Evolutionary conservation across 352 stramenopile species (phyloP), one percentile per base, ranked within the genome.

Genomic region (Thalassiosira mediterranea): DNA sequence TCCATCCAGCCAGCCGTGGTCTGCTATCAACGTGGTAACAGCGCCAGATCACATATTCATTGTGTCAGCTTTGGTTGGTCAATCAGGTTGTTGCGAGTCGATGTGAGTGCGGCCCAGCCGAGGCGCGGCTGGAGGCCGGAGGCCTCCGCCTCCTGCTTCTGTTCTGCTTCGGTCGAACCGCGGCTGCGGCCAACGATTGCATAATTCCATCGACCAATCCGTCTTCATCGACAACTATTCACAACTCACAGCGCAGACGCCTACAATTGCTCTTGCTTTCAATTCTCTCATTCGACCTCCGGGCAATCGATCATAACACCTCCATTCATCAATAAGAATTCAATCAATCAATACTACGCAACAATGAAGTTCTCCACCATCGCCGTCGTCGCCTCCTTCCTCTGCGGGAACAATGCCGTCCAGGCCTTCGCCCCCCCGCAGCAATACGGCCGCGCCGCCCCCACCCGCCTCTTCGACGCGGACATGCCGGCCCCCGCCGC

Each of bases 281-380:
- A 52, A 52, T 52, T 19, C 32, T 11, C 1, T 52, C 44, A 23
- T 54, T n/a, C 7, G 28, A 7, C 15, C 5, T 21, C 5, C 29
- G 46, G 32, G 21, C 2, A 54, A 29, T 26, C n/a, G n/a, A 53
- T 53, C 17, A n/a, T 4, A 26, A 3, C n/a, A 4, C 29, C 13
- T 31, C 28, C 46, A 54, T 31, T 54, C 1, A 37, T 7, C 38
- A 7, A 54, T 34, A 40, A 5, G 13, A 31, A 38, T 28, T 44
- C 1, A 67, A 56, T 38, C 23, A 25, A 8, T 40, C 21, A 72
- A 62, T 48, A 71, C 48, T 67, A 38, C 28, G 40, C 52, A 74
- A 76, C 58, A 42, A 83, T 83, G 74, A 83, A 83, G 53, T 83
- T 79, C 62, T 38, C 73, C 48, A 49, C 69, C 38, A 58, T 79